Conservation (phyloP, 768 basidiomycete species). For the Pleurotus platypus region DNA sequence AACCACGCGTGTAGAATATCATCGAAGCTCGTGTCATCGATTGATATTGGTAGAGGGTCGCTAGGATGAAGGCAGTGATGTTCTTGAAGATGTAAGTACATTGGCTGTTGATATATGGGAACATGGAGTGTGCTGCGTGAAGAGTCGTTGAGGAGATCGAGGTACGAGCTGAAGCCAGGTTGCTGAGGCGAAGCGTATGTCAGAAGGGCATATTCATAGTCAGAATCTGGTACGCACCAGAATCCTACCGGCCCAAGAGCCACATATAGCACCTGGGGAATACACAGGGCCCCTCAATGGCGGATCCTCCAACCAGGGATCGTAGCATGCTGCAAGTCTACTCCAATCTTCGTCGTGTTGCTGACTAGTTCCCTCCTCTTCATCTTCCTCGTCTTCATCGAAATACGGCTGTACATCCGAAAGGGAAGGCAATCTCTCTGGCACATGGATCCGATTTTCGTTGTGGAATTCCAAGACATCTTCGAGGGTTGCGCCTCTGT, state of each 20-base stretch:
- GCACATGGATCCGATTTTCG: conserved; percentile 29
- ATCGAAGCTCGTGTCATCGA: conserved; percentile 28
- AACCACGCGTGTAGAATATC: conserved; percentile 48
- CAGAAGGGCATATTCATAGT: conserved; percentile 1
- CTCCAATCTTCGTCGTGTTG: conserved; percentile 46
- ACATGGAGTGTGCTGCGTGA: conserved; percentile 20
- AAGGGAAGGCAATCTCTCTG: conserved; percentile 13
- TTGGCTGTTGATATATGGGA: conserved; percentile 28
- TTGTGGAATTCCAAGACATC: conserved; percentile 38
- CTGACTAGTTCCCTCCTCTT: conserved; percentile 16
- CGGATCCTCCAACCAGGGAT: conserved; percentile 29
- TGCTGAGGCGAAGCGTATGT: conserved; percentile 7
- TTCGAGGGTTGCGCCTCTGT: conserved; percentile 29
- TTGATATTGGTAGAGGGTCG: conserved; percentile 30
- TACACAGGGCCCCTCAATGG: conserved; percentile 39
- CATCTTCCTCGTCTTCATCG: conserved; percentile 11
- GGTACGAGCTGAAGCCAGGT: conserved; percentile 17
- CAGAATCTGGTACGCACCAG: conserved; percentile 27
- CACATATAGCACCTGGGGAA: conserved; percentile 37
- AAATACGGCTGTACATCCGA: conserved; percentile 6
- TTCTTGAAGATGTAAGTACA: conserved; percentile 40
- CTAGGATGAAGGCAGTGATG: conserved; percentile 41
- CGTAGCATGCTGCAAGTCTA: conserved; percentile 39
- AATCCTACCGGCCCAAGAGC: conserved; percentile 45
- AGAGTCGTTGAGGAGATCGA: conserved; percentile 18